Base-by-base conservation (phyloP, 345 rosid species). In the Ailanthus altissimus region DNA sequence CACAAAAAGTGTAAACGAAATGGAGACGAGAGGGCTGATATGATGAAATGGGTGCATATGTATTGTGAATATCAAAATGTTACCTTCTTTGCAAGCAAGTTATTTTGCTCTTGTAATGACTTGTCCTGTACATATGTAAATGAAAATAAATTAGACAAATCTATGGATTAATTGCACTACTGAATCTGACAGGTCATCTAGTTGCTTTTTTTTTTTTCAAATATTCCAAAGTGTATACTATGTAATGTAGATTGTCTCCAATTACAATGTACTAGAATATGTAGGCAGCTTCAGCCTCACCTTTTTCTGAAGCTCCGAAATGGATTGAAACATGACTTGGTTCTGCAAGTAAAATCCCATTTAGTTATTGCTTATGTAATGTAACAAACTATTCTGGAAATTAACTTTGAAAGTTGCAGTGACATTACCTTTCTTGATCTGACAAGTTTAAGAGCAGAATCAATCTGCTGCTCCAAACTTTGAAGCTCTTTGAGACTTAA, bases 241-340 rank as follows among this genome's bases (percentile, higher is more conserved):
- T 32, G 2, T 32, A n/a, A 32, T 32, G 1, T 32, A 32, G 38
- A 32, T 32, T 32, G 38, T 32, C 38, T 32, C 38, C 38, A 32
- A 32, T 32, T 32, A 32, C 38, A 32, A 32, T 32, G 38, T 32
- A 3, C 38, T 32, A 32, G 38, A 32, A 32, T 32, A 32, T 32
- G 38, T 16, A 47, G 10, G 21, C 10, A 5, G 49, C 6, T 54
- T 11, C n/a, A 20, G 40, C 3, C 77, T 80, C 68, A 94, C 98
- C 94, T 89, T 91, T 82, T 85, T 92, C 86, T 93, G 98, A 74
- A 94, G 95, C 76, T 90, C 89, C 12, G 94, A 80, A 67, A 93
- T 90, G 76, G 97, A 88, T 77, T 93, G 95, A 74, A 76, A 81
- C 97, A 94, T 93, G 81, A 90, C 78, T 74, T 92, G 95, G 79